Base-by-base conservation (phyloP, 768 basidiomycete species). In the Paxillus involutus region DNA sequence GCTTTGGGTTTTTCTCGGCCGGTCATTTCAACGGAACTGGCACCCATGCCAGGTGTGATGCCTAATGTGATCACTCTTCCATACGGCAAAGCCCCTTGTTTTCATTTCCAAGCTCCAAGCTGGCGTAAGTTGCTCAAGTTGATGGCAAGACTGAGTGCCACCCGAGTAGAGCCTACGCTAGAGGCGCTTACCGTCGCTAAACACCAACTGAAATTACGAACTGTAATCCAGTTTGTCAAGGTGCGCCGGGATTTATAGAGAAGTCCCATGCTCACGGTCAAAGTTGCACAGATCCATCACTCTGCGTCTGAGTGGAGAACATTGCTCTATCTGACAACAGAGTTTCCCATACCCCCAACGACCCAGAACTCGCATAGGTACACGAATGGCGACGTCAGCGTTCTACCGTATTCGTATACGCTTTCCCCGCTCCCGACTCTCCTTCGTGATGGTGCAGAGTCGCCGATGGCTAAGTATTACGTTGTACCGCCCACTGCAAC, bases 221-320 rank as follows among this genome's bases (percentile, higher is more conserved):
- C 85, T 0, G 87, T 92, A 0, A 71, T 93, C 51, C 90, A 92
- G 62, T 90, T 92, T 61, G 77, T 90, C 47, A 88, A 84, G 76
- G 90, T 89, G 60, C 49, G 79, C 61, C 35, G 9, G 48, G 42
- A 13, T 44, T 32, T 17, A 33, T 33, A 41, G 51, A 12, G 48
- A 37, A 35, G 26, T 47, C 10, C 0, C 13, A 10, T 56, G 37
- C 55, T 58, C 43, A 57, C 43, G 29, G 12, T 16, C 11, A 17
- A 44, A 29, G 32, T 61, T 39, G 30, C 29, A 44, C 57, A 91
- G 88, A 76, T 85, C 9, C 82, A 87, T 61, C 81, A 78, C 37
- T 63, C 75, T 17, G 77, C 84, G 0, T 62, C 71, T 5, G 81
- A 84, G 16, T 93, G 91, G 91, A 79, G 86, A 50, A 84, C 85